Evolutionary conservation across 2,329 filamentous ascomycete genomes (phyloP), one percentile per base, ranked within the genome.

Genomic region (Microsporum audouinii): DNA sequence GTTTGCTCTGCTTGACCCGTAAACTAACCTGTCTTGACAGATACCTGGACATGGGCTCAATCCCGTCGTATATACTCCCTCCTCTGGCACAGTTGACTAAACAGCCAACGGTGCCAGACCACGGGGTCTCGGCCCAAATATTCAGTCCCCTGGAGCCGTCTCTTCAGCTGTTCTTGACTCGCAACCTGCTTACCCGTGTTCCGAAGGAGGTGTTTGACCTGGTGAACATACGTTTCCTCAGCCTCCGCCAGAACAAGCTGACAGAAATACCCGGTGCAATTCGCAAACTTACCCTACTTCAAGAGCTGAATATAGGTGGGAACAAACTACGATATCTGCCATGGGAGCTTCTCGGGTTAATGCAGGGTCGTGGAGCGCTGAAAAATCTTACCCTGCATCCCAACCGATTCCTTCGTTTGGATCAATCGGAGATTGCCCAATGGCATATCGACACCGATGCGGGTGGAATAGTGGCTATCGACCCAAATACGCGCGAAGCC

Each of bases 211-310:
- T 79, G 5, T 77, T 78, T 55, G 72, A 76, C 5, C 67, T 79
- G 7, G 66, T 64, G 27, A 70, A 71, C 41, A 68, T 79, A 14
- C 73, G 71, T 34, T 72, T 77, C 2, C 71, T 79, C 7, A 79
- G 76, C 65, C 63, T 79, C 55, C 75, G 77, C 1, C 73, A 75
- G 58, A 79, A 79, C 68, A 72, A 76, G 55, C 68, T 79, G 4
- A 70, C 67, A 0, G 70, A 73, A 29, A 70, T 79, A 27, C 76
- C 76, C 0, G 64, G 71, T 7, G 69, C 72, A 0, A 77, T 79
- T 39, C 66, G 72, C 55, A 73, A 70, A 57, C 65, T 79, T 58
- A 73, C 68, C 6, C 71, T 71, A 51, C 67, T 80, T 45, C 71
- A 75, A 66, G 73, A 75, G 31, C 65, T 79, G n/a, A 79, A 79